These are phyloP conservation scores for Phytophthora litchii DNA, from an alignment of 352 stramenopile species.

Conservation along the genomic window DNA sequence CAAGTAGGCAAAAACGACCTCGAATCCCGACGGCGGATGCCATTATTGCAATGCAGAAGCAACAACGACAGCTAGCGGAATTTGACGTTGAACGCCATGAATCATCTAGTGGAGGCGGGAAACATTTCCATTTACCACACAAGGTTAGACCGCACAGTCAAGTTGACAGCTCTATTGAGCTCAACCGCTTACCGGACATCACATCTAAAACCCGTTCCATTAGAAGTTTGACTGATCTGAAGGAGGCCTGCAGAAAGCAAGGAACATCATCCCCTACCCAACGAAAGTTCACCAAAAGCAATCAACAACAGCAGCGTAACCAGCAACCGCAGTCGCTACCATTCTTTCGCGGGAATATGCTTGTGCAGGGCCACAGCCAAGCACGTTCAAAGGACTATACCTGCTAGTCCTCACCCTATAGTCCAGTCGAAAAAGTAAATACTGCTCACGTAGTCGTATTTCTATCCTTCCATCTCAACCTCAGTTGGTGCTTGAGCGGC, in stretches of 20 bases:
- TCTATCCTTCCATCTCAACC: conserved; percentile 46
- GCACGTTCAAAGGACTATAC: conserved; percentile 48
- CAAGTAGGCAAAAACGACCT: conserved; percentile 33
- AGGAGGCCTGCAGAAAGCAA: conserved; percentile 34
- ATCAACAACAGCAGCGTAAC: conserved; percentile 34
- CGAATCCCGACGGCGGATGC: conserved; percentile 47
- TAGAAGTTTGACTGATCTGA: conserved; percentile 33
- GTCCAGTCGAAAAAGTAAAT: conserved; percentile 31
- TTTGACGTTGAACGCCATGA: conserved; percentile 36
- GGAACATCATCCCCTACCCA: conserved; percentile 9
- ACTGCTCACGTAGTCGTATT: conserved; percentile 7
- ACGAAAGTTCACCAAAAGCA: conserved; percentile 23
- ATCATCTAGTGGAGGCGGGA: conserved; percentile 2
- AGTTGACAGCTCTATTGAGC: conserved; percentile 11
- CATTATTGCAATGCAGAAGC: conserved; percentile 45
- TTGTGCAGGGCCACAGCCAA: conserved; percentile 59
- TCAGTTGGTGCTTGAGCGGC: conserved; percentile 34
- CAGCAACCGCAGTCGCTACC: conserved; percentile 48
- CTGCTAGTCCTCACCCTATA: conserved; percentile 30
- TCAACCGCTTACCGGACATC: conserved; percentile 31
- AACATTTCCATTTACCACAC: conserved; percentile 6
- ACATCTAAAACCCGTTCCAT: conserved; percentile 7
- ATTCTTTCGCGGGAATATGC: conserved; percentile 78
- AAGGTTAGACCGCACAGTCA: conserved; percentile 14
- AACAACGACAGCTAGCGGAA: conserved; percentile 30